Conservation (phyloP, 1,284 basidiomycete species). For the Austroboletus novae-zelandiae region DNA sequence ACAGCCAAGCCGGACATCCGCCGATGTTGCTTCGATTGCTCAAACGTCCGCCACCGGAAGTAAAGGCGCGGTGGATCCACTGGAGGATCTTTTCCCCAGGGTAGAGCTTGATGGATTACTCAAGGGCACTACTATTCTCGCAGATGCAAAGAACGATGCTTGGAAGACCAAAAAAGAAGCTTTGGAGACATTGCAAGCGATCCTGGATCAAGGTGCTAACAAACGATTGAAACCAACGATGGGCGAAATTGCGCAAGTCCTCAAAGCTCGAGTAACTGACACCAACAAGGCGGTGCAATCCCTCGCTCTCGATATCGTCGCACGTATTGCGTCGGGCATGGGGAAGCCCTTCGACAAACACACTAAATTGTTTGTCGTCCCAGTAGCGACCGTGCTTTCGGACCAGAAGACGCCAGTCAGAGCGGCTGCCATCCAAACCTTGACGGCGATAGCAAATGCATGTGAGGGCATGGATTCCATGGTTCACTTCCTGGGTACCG, state of each 20-base stretch:
- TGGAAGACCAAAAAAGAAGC: slow-evolving; percentile 99
- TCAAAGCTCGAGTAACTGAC: slow-evolving; percentile 89
- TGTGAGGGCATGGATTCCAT: slow-evolving; percentile 85
- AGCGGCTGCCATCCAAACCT: slow-evolving; percentile 71
- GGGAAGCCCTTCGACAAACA: slow-evolving; percentile 94
- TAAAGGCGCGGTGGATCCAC: slow-evolving; percentile 56
- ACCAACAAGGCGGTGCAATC: slow-evolving; percentile 93
- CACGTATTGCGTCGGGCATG: slow-evolving; percentile 91
- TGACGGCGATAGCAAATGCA: slow-evolving; percentile 83
- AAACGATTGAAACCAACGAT: slow-evolving; percentile 89
- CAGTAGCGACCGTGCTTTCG: slow-evolving; percentile 83
- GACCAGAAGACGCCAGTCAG: slow-evolving; percentile 94
- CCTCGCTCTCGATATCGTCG: slow-evolving; percentile 87
- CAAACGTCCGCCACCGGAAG: slow-evolving; percentile 39
- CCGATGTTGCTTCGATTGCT: slow-evolving; percentile 63
- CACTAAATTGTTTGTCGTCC: slow-evolving; percentile 70
- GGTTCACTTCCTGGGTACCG: slow-evolving; percentile 74
- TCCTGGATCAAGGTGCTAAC: slow-evolving; percentile 88
- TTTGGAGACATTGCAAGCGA: slow-evolving; percentile 79
- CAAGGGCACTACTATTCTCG: slow-evolving; percentile 79
- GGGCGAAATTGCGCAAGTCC: slow-evolving; percentile 87
- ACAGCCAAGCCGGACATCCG: slow-evolving; percentile 75
- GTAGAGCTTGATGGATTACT: slow-evolving; percentile 91
- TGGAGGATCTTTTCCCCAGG: slow-evolving; percentile 94
- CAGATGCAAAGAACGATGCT: slow-evolving; percentile 85